Base-by-base conservation (phyloP, 2,329 filamentous ascomycete genomes). In the Didymosphaeria variabile region DNA sequence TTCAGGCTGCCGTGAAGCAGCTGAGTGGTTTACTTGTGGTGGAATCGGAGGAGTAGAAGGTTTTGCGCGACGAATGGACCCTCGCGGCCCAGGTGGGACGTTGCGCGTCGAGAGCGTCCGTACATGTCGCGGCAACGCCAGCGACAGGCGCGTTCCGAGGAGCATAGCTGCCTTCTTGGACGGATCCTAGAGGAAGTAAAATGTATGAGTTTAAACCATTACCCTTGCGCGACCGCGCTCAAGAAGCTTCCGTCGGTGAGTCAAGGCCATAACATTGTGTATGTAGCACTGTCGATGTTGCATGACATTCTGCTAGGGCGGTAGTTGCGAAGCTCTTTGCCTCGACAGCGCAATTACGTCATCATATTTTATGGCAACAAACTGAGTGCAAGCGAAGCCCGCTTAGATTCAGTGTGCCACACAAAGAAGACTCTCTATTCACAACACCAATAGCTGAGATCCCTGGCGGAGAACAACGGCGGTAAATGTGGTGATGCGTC, bases 91-190 rank as follows among this genome's bases (percentile, higher is more conserved):
- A 19, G 65, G 61, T 40, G 66, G 67, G 31, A 61, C 68, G 44
- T 52, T 65, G 49, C 64, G 71, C 19, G 68, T 71, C 47, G 67
- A 64, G 32, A 74, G 65, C n/a, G 67, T 62, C 42, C 67, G 69
- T 46, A 70, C 38, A 34, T 57, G 54, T 59, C 71, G 72, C 31
- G 76, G 70, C 46, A 75, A 64, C 50, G 71, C 63, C 23, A 73
- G 46, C 21, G 69, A 72, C 71, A 72, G 72, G 47, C 73, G 68
- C 40, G 71, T 63, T 57, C 60, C 55, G 23, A 65, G 62, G 31
- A 75, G 59, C 74, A 77, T 77, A 9, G 57, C 69, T 44, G 12
- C 44, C 34, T 12, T 58, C n/a, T n/a, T 42, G 29, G n/a, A 8
- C 32, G 17, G n/a, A 17, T 17, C 26, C 42, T 56, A 32, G 5